phyloP scores from a whole-genome alignment of 345 rosid genomes.

The Syzygium aromaticum region DNA sequence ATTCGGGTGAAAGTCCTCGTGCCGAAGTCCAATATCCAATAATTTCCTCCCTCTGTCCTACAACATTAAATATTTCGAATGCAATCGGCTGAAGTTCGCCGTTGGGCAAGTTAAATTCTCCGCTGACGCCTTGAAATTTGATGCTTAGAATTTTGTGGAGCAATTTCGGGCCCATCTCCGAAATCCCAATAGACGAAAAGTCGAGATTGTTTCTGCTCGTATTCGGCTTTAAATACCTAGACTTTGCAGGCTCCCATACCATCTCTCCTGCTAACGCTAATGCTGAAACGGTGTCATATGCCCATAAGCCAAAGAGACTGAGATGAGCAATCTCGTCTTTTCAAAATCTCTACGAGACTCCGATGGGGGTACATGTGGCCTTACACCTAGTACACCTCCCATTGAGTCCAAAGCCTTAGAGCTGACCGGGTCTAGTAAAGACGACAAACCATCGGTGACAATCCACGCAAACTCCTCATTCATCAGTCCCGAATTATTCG shows the following conservation, averaged over 20 bases:
- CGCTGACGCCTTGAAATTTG: not conserved
- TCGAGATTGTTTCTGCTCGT: too few relatives aligned
- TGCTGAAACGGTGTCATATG: conserved; percentile 4
- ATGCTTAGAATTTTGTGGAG: not conserved
- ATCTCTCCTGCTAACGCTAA: conserved; percentile 1
- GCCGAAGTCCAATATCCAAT: conserved; percentile 9
- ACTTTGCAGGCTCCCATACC: not conserved
- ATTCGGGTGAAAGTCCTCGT: not conserved
- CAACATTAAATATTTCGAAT: conserved; percentile 8
- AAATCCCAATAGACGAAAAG: conserved; percentile 7
- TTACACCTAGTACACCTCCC: conserved; percentile 9
- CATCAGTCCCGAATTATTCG: conserved; percentile 20
- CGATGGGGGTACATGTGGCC: not conserved
- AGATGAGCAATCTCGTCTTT: not conserved
- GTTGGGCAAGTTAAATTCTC: not conserved
- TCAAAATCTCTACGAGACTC: not conserved
- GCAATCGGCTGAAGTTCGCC: conserved; percentile 1
- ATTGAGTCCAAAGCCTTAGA: not conserved
- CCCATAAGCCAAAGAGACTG: conserved; percentile 3
- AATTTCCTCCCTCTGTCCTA: not conserved
- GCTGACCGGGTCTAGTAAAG: not conserved
- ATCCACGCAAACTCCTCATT: conserved; percentile 27
- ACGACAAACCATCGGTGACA: conserved; percentile 12
- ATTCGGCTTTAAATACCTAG: not conserved
- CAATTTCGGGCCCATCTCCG: conserved; percentile 3